Conservation (phyloP, 1,139 yeast species). For the Blastobotrys buckinghamii region DNA sequence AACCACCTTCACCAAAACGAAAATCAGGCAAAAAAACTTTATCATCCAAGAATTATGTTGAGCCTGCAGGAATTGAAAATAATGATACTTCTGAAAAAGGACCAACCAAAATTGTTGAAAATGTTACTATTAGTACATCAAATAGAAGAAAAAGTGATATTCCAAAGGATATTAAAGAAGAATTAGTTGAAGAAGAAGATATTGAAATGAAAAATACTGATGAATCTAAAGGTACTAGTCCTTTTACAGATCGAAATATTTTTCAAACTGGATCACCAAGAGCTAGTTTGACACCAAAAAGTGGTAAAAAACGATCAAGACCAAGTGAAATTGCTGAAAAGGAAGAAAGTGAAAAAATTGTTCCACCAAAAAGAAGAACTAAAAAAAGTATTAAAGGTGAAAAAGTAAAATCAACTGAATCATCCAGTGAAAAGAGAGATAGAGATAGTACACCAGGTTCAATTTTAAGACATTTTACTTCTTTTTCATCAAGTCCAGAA, state of each 20-base stretch:
- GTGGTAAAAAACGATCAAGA: slow-evolving; percentile 16
- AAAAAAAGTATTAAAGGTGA: slow-evolving; percentile 9
- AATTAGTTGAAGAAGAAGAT: neutral
- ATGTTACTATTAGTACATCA: neutral
- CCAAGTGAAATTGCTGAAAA: slow-evolving; percentile 7
- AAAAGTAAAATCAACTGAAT: slow-evolving; percentile 4
- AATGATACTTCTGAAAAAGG: slow-evolving; percentile 12
- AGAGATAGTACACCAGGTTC: slow-evolving; percentile 13
- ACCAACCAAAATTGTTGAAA: neutral
- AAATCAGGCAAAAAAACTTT: slow-evolving; percentile 14
- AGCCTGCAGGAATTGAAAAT: slow-evolving; percentile 7
- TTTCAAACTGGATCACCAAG: slow-evolving; percentile 36
- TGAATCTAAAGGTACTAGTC: slow-evolving; percentile 23
- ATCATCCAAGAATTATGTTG: slow-evolving; percentile 14
- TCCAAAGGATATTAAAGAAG: neutral
- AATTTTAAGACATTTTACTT: slow-evolving; percentile 19
- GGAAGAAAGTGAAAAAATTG: slow-evolving; percentile 6
- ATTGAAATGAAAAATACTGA: neutral
- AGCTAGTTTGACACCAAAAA: slow-evolving; percentile 11
- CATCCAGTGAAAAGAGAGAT: slow-evolving; percentile 2
- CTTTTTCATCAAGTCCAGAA: slow-evolving; percentile 22
- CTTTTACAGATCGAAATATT: slow-evolving; percentile 38
- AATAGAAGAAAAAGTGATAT: neutral
- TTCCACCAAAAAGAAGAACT: slow-evolving; percentile 14
- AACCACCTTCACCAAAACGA: slow-evolving; percentile 13